Evolutionary conservation across 805 yeast species (phyloP).

Genomic region (Candida sakaeoensis): DNA sequence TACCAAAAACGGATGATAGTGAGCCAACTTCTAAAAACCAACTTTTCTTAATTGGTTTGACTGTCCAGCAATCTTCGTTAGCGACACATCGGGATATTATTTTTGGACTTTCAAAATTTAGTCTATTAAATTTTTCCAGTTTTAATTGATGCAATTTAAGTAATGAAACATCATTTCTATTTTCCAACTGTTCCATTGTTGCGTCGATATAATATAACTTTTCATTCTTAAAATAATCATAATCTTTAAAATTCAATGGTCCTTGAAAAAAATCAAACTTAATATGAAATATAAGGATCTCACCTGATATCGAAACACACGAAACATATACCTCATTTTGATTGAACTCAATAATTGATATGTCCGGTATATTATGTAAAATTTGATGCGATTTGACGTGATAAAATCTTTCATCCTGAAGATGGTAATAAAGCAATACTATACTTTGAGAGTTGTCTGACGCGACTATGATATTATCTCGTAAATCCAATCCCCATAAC

Average conservation of each 20-base stretch:
- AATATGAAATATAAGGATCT: constrained; percentile 38
- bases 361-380: constrained; percentile 54
- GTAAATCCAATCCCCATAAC: constrained; percentile 61
- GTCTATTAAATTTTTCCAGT: constrained; percentile 16
- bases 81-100: constrained; percentile 32
- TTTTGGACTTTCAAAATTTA: constrained; percentile 20
- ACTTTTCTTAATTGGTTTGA: constrained; percentile 32
- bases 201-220: constrained; percentile 23
- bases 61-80: constrained; percentile 54
- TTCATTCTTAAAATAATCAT: constrained; percentile 10
- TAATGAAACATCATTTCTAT: constrained; percentile 11
- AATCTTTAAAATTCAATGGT: constrained; percentile 19
- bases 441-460: constrained; percentile 54
- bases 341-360: constrained; percentile 22
- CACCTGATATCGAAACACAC: constrained; percentile 47
- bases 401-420: constrained; percentile 21
- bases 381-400: constrained; percentile 39
- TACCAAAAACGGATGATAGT: constrained; percentile 45
- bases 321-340: constrained; percentile 26
- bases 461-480: constrained; percentile 37
- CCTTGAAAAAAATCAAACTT: constrained; percentile 22
- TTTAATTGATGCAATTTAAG: constrained; percentile 1
- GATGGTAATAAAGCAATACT: constrained; percentile 35
- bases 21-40: constrained; percentile 50
- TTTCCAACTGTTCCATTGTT: constrained; percentile 22